Evolutionary conservation across 306 rosid genomes (phyloP), one percentile per base, ranked within the genome.

Genomic region (Bauhinia variegata): DNA sequence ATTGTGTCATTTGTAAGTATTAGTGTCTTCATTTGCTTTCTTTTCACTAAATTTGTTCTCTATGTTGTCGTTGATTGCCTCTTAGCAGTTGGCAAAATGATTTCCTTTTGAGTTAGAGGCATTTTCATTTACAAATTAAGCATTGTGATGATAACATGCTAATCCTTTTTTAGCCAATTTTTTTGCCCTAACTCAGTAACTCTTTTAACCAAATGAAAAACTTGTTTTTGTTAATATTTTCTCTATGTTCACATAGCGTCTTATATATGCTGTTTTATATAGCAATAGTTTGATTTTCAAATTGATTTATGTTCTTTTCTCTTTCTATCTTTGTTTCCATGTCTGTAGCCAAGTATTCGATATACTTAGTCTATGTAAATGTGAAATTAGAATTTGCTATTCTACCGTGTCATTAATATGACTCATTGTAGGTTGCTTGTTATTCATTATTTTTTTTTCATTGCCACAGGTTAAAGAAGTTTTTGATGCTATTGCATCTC

Each of bases 401-500:
- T 74, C 53, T 8, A 16, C 16, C 17, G n/a, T 67, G 15, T 11
- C 28, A 46, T 46, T 43, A 33, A 33, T 28, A 36, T 10, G 31
- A 8, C 14, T 11, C 36, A 13, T 78, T 54, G 3, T 15, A 44
- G 1, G 31, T 62, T 12, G 4, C 38, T 8, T 15, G 6, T 30
- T n/a, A n/a, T n/a, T n/a, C n/a, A n/a, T n/a, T n/a, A n/a, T n/a
- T n/a, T n/a, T 2, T 53, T 13, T 32, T 23, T 43, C 46, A 36
- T 49, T 42, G 33, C 9, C 67, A 65, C 38, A 84, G 93, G 93
- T 84, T 12, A 82, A 82, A 63, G 89, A 79, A 70, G 96, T 88
- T 52, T 90, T 93, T 43, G 76, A 83, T 5, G 77, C 85, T 3
- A 77, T 93, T 71, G 96, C 96, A 0, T 87, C 88, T 5, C 92